Evolutionary conservation across 805 yeast species (phyloP).

Genomic region (Brettanomyces anomalus): DNA sequence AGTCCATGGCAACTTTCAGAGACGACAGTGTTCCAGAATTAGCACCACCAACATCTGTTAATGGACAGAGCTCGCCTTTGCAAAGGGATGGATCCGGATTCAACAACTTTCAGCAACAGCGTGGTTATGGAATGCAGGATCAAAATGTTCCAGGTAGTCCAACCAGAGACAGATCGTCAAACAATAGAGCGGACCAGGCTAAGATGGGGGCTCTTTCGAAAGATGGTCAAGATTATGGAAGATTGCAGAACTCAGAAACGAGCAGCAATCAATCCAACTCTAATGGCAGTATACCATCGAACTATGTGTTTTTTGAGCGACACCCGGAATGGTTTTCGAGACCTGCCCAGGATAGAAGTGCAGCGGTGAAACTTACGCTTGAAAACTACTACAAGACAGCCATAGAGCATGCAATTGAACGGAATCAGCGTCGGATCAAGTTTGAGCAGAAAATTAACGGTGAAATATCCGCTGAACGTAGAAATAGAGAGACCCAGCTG

Average conservation of each 20-base stretch:
- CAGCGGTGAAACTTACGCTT: constrained; percentile 70
- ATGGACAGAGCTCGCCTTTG: constrained; percentile 2
- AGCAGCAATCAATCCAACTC: not conserved
- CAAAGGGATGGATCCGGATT: constrained; percentile 3
- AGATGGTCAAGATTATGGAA: too few relatives aligned
- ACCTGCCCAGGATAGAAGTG: constrained; percentile 70
- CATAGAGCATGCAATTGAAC: constrained; percentile 86
- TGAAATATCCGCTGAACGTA: constrained; percentile 80
- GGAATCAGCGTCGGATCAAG: constrained; percentile 86
- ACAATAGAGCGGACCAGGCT: constrained; percentile 3
- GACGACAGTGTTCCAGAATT: not conserved
- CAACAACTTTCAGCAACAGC: too few relatives aligned
- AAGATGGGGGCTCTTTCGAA: too few relatives aligned
- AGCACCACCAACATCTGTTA: not conserved
- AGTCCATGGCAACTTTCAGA: constrained; percentile 3
- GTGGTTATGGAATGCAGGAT: too few relatives aligned
- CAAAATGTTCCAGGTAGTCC: too few relatives aligned
- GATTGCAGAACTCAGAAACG: not conserved
- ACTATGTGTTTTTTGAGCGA: constrained; percentile 67
- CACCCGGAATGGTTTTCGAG: constrained; percentile 75
- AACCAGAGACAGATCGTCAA: too few relatives aligned
- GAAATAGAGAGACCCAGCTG: constrained; percentile 69
- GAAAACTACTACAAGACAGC: constrained; percentile 82
- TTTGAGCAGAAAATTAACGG: constrained; percentile 63
- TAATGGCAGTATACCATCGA: constrained; percentile 15